These are phyloP conservation scores for Mortierella sp. DNA, from an alignment of 371 early-diverging fungal species.

Conservation along the genomic window DNA sequence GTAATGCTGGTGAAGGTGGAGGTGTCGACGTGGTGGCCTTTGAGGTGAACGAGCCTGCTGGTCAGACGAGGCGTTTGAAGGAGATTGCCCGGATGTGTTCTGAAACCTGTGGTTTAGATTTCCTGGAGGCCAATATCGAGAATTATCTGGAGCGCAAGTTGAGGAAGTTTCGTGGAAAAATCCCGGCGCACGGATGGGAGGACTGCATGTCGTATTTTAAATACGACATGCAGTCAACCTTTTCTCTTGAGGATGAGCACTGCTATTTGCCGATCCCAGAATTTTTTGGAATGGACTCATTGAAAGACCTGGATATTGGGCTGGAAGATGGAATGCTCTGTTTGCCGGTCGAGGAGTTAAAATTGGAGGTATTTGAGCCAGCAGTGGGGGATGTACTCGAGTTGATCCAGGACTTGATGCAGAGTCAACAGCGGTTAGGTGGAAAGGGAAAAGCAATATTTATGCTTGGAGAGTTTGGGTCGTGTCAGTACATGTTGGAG, in stretches of 20 bases:
- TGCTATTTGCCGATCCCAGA: conserved; percentile 63
- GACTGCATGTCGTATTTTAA: conserved; percentile 57
- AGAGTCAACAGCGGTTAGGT: conserved; percentile 41
- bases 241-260: conserved; percentile 66
- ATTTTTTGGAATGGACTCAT: conserved; percentile 60
- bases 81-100: conserved; percentile 71
- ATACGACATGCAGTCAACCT: conserved; percentile 69
- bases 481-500: conserved; percentile 60
- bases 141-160: conserved; percentile 64
- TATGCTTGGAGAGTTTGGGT: conserved; percentile 68
- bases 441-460: conserved; percentile 59
- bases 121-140: conserved; percentile 70
- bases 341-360: conserved; percentile 61
- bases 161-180: conserved; percentile 62
- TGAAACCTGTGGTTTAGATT: conserved; percentile 68
- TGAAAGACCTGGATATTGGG: conserved; percentile 64
- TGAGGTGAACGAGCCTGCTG: conserved; percentile 49
- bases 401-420: conserved; percentile 70
- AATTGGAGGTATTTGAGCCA: conserved; percentile 67
- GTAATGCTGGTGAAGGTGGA: conserved; percentile 73
- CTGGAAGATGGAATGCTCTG: conserved; percentile 64
- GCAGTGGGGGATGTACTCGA: conserved; percentile 68
- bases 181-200: conserved; percentile 68
- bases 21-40: conserved; percentile 71
- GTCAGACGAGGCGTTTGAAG: conserved; percentile 52